Base-by-base conservation (phyloP, 371 early-diverging fungal species). In the Mucor plumbeus region DNA sequence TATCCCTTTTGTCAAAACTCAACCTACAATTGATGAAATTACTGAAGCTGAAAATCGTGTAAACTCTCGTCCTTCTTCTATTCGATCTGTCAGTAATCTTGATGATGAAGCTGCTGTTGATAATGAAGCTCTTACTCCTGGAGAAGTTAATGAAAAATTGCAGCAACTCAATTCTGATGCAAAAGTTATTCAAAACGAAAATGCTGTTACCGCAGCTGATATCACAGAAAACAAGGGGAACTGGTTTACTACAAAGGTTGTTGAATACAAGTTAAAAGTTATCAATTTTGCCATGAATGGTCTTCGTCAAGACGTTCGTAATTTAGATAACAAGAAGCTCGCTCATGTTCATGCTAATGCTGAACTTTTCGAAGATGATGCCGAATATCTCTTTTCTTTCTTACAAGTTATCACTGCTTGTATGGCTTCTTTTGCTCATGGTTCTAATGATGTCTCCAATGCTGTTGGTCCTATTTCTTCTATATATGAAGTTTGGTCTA, bases 361-460 rank as follows among this genome's bases (percentile, higher is more conserved):
- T n/a, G 78, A 83, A 40, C 79, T 85, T 44, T 95, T 89, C 64
- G 94, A 95, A 69, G 80, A 82, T 68, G 85, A 92, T 63, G 92
- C 93, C 36, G 96, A 95, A 75, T 84, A 88, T 60, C 85, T 95
- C 63, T 95, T 91, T 85, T 89, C 91, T 8, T 90, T 92, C 75
- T 83, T 95, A 39, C 96, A 95, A 77, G 85, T 95, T 67, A 73
- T 92, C 57, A 94, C 95, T 9, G 91, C 95, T n/a, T 84, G 88
- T 66, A 87, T 93, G 60, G 89, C 94, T 17, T 95, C 94, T 53
- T 95, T 95, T 78, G 88, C 93, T 55, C 96, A 95, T 80, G 96
- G 96, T 59, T 90, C 93, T 53, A 95, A 95, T 74, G 95, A 95
- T 75, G 93, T 95, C 10, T 88, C 95, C 63, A 95, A 95, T 69